These are phyloP conservation scores for Aspergillus egyptiacus DNA, from an alignment of 495 filamentous ascomycete genomes.

Conservation along the genomic window DNA sequence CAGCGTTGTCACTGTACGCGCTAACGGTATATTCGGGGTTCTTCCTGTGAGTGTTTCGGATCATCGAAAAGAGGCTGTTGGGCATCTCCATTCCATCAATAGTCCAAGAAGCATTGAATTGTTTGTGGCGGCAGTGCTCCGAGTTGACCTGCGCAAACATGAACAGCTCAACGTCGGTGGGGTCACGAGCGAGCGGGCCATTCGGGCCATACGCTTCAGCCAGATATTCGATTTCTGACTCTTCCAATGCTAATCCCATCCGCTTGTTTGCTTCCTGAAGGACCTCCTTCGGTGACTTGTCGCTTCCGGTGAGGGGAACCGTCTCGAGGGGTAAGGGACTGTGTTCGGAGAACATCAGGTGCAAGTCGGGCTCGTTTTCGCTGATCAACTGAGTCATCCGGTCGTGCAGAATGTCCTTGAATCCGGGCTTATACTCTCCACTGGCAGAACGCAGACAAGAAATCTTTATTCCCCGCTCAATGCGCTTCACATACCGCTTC, in stretches of 20 bases:
- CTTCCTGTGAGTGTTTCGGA: conserved; percentile 80
- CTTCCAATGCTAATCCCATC: conserved; percentile 79
- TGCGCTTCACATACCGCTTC: conserved; percentile 63
- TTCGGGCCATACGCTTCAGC: conserved; percentile 74
- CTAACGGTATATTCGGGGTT: conserved; percentile 77
- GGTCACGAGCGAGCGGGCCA: conserved; percentile 59
- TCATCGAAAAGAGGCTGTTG: conserved; percentile 86
- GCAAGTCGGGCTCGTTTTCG: conserved; percentile 56
- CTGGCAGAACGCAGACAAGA: conserved; percentile 44
- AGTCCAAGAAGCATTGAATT: conserved; percentile 97
- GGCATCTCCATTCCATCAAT: conserved; percentile 81
- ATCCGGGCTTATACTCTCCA: conserved; percentile 45
- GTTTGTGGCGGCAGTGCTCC: conserved; percentile 61
- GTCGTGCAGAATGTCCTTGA: conserved; percentile 73
- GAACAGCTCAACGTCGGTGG: conserved; percentile 90
- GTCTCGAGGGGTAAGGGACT: conserved; percentile 62
- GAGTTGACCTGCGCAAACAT: conserved; percentile 95
- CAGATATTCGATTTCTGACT: conserved; percentile 88
- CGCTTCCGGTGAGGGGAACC: conserved; percentile 60
- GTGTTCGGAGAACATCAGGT: conserved; percentile 73
- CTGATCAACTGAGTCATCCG: conserved; percentile 86
- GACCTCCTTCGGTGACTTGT: conserved; percentile 57
- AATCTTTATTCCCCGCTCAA: conserved; percentile 78
- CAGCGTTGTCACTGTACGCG: conserved; percentile 96
- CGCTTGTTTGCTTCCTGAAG: conserved; percentile 76